phyloP scores from a whole-genome alignment of 305 asterid genomes.

The Solanum aculeatissimum region DNA sequence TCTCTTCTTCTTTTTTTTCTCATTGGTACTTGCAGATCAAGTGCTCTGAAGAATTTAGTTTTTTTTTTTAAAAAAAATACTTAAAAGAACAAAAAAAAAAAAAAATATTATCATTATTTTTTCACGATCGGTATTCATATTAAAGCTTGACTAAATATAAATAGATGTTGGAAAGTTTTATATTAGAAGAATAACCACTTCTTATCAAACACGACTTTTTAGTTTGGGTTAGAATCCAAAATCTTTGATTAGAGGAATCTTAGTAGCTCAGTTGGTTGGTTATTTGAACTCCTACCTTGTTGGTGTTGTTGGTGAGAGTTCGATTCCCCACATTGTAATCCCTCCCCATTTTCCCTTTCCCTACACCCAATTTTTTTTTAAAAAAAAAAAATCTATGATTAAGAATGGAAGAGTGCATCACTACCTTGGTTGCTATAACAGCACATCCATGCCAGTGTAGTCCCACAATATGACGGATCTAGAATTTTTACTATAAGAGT shows the following conservation, averaged over 20 bases:
- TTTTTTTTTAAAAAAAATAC: background rate
- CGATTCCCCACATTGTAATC: too few species aligned
- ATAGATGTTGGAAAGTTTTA: background rate
- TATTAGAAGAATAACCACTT: background rate
- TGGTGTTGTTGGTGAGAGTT: too few species aligned
- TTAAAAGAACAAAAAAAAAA: background rate
- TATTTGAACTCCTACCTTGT: too few species aligned
- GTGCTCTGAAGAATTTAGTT: background rate
- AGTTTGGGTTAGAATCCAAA: background rate
- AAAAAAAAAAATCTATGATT: too few species aligned
- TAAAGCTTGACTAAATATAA: background rate
- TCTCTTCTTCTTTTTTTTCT: slow-evolving; percentile 9
- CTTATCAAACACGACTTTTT: fast-evolving
- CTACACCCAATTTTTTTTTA: too few species aligned
- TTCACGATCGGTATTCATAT: background rate
- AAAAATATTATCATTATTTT: background rate
- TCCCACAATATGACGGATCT: too few species aligned
- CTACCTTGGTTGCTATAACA: too few species aligned
- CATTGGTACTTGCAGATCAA: slow-evolving; percentile 35
- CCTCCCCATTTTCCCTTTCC: too few species aligned
- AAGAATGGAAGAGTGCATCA: background rate
- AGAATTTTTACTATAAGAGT: too few species aligned
- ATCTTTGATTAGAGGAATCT: background rate
- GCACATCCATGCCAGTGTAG: too few species aligned
- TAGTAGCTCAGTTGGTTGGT: too few species aligned